phyloP scores from a whole-genome alignment of 441 rosid genomes.

The Mallotus repandus region DNA sequence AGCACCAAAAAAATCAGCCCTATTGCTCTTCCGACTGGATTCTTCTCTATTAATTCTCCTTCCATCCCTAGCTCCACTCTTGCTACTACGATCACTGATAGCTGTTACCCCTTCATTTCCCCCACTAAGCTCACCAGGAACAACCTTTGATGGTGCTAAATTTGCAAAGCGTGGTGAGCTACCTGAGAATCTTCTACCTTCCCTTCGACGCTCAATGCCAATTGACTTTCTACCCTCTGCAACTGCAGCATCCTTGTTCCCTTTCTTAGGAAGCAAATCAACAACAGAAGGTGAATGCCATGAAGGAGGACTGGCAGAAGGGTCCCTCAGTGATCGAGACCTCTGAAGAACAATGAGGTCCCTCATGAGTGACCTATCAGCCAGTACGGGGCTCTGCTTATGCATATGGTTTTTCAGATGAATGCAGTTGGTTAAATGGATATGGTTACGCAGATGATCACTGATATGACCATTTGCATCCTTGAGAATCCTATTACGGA shows the following conservation, averaged over 20 bases:
- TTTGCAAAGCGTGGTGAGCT: constrained; percentile 57
- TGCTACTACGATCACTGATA: constrained; percentile 49
- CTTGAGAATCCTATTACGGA: constrained; percentile 72
- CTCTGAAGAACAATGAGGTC: constrained; percentile 91
- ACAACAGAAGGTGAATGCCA: constrained; percentile 85
- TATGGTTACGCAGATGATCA: constrained; percentile 95
- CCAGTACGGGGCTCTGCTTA: constrained; percentile 80
- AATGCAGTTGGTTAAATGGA: constrained; percentile 93
- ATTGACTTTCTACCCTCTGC: constrained; percentile 63
- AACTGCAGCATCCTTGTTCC: constrained; percentile 37
- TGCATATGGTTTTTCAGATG: constrained; percentile 99
- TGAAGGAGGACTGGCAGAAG: constrained; percentile 87
- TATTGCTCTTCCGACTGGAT: constrained; percentile 50
- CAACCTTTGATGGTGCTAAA: constrained; percentile 59
- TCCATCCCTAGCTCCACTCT: constrained; percentile 50
- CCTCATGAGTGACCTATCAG: constrained; percentile 78
- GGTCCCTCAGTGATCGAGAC: constrained; percentile 92
- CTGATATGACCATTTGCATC: constrained; percentile 88
- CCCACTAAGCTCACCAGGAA: constrained; percentile 43
- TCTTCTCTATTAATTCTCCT: constrained; percentile 71
- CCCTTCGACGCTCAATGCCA: constrained; percentile 52
- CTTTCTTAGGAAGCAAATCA: constrained; percentile 73
- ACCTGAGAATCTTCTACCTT: constrained; percentile 64
- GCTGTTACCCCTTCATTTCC: constrained; percentile 37
- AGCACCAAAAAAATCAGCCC: constrained; percentile 41